Base-by-base conservation (phyloP, 2,329 filamentous ascomycete species). In the Talaromyces atroroseus region DNA sequence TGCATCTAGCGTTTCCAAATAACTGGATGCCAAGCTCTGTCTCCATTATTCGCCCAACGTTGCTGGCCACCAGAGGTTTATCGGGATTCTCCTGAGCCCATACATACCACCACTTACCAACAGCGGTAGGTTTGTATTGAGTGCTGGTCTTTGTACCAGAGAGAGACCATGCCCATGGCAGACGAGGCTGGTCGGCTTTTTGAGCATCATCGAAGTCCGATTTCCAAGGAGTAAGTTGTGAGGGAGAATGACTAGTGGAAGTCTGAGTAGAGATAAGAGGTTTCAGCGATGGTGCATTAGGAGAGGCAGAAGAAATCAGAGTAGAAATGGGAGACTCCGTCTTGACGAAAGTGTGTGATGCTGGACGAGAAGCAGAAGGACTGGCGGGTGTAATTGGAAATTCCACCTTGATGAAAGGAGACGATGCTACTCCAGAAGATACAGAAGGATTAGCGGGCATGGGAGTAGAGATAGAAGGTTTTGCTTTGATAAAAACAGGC, bases 41-140 rank as follows among this genome's bases (percentile, higher is more conserved):
- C 21, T 51, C 54, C 40, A 56, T 51, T 8, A 56, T 56, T 46
- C 54, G 29, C n/a, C 48, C 48, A 21, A 56, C 14, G 23, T 56
- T 46, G 18, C 48, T 51, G 18, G 26, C 23, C 16, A 51, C 0
- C 1, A 11, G 12, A 12, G 16, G 16, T 1, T 11, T 29, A 10
- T 44, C 38, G 10, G 23, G 24, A 26, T 44, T 29, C 16, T 52
- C 49, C 44, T 52, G 36, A 32, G 49, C 36, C 24, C 49, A 44
- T 1, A 16, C 11, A 14, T 26, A 52, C 36, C 49, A 52, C 49
- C 49, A 44, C 23, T 52, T 52, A 20, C 24, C 38, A n/a, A 52
- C 49, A 29, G 24, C 38, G 21, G 49, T 44, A 14, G 49, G 38
- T 23, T 52, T 26, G 24, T 52, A 52, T 7, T 7, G 36, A 12